These are phyloP conservation scores for Kurtzmaniella quercitrusa DNA, from an alignment of 1,139 yeast species.

Conservation along the genomic window DNA sequence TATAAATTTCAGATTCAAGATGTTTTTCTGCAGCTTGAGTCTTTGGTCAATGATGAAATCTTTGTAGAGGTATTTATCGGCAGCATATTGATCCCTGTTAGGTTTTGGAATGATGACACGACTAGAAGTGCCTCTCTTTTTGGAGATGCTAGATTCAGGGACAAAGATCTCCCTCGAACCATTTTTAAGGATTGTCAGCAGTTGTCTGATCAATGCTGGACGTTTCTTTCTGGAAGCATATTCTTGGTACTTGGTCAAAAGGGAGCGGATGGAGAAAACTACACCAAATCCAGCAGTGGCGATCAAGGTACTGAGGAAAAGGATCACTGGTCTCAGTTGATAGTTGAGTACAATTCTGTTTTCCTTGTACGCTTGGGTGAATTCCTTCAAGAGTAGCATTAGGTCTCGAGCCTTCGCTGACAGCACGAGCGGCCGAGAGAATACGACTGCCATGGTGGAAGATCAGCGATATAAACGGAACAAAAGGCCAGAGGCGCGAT, in stretches of 20 bases:
- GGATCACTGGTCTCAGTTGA: conserved; percentile 41
- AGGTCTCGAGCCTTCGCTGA: conserved; percentile 20
- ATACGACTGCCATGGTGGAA: neutral
- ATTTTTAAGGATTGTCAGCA: conserved; percentile 43
- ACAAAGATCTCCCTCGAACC: conserved; percentile 53
- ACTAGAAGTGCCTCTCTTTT: conserved; percentile 20
- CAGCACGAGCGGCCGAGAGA: conserved; percentile 4
- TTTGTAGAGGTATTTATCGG: conserved; percentile 61
- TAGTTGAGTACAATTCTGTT: conserved; percentile 40
- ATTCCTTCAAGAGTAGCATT: conserved; percentile 33
- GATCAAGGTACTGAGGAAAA: conserved; percentile 39
- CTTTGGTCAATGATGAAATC: conserved; percentile 41
- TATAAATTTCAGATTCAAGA: conserved; percentile 64
- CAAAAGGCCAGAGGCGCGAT: too few relatives aligned
- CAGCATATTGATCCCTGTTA: conserved; percentile 58
- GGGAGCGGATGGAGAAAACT: conserved; percentile 27
- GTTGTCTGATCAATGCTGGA: conserved; percentile 40
- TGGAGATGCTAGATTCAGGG: conserved; percentile 45
- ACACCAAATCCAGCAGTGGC: conserved; percentile 44
- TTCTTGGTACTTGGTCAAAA: conserved; percentile 31
- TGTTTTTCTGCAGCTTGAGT: conserved; percentile 25
- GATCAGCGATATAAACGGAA: neutral
- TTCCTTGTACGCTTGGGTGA: conserved; percentile 32
- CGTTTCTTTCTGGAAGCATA: conserved; percentile 24
- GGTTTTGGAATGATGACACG: conserved; percentile 58